Evolutionary conservation across 306 rosid species (phyloP).

Genomic region (Sicyos baderoa): DNA sequence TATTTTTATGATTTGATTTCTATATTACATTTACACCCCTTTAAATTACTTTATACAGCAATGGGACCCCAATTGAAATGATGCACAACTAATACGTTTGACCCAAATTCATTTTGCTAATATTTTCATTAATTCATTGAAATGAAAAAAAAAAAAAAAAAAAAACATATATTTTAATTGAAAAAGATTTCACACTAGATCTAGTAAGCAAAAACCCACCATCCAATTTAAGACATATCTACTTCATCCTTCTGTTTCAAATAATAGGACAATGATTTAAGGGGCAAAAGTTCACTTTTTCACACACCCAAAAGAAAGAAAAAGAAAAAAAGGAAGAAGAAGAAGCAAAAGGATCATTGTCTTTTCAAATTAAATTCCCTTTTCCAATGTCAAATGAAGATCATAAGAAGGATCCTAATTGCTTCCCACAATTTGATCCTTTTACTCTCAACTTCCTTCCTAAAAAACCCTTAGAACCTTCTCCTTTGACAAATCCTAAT

Average conservation of each 20-base stretch:
- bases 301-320: neutral
- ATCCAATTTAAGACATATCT: slow-evolving; percentile 4
- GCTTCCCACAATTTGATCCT: neutral
- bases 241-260: neutral
- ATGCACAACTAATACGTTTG: neutral
- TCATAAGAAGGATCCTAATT: neutral
- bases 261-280: slow-evolving; percentile 9
- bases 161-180: neutral
- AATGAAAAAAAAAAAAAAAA: neutral
- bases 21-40: neutral
- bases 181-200: neutral
- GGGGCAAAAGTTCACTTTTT: slow-evolving; percentile 17
- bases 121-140: neutral
- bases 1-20: too few relatives aligned
- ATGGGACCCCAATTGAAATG: neutral
- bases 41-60: neutral
- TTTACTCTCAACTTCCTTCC: neutral
- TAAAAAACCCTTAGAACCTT: neutral
- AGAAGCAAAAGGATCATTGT: neutral
- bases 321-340: neutral
- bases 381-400: slow-evolving; percentile 7
- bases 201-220: slow-evolving; percentile 14
- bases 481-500: slow-evolving; percentile 4
- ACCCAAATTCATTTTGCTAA: neutral
- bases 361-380: neutral